Evolutionary conservation across 1,139 yeast species (phyloP), one percentile per base, ranked within the genome.

Genomic region (Hansenula lynferdii): DNA sequence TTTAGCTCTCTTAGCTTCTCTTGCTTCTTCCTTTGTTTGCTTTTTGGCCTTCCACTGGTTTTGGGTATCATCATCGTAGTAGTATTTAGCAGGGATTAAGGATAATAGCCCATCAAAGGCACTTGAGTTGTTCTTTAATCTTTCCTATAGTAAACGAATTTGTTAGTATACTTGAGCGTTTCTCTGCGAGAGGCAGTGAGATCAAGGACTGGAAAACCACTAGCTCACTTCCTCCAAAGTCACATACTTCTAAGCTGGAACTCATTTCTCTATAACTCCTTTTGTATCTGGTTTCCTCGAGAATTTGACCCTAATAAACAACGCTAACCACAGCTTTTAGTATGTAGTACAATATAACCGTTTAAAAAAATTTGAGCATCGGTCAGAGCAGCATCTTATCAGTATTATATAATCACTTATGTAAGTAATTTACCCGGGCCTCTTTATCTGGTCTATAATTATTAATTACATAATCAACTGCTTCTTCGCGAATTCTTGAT

Each of bases 61-160:
- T 54, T 83, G 80, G 4, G 82, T 71, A 48, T 77, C 77, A 35
- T 80, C 82, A 33, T 84, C 86, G 57, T 86, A 87, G 59, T 90
- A 90, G 56, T 84, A 87, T 57, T 89, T 87, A 9, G 97, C 95
- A 9, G 98, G 97, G 43, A 92, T 89, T 58, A 92, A 69, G 17
- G 97, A 86, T 45, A 92, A 68, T 41, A 92, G 69, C 31, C 97
- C 96, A 58, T 86, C 90, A 60, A 92, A 90, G 8, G 97, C 94
- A 42, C 81, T 72, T 16, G 96, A 84, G 37, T 53, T 50, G 31
- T 38, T 45, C 38, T 53, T 52, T 38, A 49, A 42, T 31, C 57
- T 52, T 43, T 52, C 54, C 49, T 49, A 26, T 18, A 26, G 28
- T 34, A n/a, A n/a, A n/a, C n/a, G 36, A 39, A 43, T 43, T 44